These are phyloP conservation scores for Diplodia mutila DNA, from an alignment of 2,329 filamentous ascomycete species.

Conservation along the genomic window DNA sequence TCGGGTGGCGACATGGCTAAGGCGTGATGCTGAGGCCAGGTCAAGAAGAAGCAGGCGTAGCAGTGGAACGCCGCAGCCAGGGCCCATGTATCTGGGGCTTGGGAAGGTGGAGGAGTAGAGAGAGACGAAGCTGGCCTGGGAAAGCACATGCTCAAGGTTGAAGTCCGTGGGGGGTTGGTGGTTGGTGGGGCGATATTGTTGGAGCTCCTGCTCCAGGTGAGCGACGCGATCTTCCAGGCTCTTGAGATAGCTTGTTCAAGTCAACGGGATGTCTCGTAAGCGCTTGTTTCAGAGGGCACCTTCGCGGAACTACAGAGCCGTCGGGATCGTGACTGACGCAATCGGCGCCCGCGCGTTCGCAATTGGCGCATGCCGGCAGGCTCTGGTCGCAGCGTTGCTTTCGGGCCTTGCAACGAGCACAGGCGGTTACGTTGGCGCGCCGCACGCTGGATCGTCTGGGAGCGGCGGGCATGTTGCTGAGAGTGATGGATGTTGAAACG, in stretches of 20 bases:
- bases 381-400: conserved; percentile 3
- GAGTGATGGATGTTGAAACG: too few relatives aligned
- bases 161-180: background rate
- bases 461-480: background rate
- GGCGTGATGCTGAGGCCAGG: background rate
- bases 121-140: conserved; percentile 1
- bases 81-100: background rate
- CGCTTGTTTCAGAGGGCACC: background rate
- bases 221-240: conserved; percentile 2
- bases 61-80: background rate
- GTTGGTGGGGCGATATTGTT: background rate
- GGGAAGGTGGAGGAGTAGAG: background rate
- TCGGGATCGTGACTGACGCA: background rate
- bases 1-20: background rate
- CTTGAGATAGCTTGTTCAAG: conserved; percentile 13
- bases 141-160: background rate
- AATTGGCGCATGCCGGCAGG: conserved; percentile 5
- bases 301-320: background rate
- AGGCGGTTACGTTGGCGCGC: conserved; percentile 2
- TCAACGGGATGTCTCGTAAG: background rate
- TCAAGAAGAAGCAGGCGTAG: background rate
- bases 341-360: background rate
- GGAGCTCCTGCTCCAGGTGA: background rate
- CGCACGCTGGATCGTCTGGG: conserved; percentile 3
- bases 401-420: background rate